Conservation (phyloP, 768 basidiomycete genomes). For the Collybiopsis confluens region DNA sequence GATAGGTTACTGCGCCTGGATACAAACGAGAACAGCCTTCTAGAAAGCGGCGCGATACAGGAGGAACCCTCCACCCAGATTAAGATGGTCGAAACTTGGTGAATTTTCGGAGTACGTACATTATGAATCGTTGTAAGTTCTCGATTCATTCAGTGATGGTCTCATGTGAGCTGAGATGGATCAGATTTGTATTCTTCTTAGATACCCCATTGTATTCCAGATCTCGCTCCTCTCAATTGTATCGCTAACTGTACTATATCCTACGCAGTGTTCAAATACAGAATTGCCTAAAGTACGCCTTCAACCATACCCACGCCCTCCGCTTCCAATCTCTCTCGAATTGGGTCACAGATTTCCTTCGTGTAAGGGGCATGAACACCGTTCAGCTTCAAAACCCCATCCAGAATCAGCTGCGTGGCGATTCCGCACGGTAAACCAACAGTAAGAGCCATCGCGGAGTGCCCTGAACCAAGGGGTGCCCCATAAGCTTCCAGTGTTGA, state of each 20-base stretch:
- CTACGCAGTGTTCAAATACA: not conserved
- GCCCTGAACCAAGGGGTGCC: conserved; percentile 49
- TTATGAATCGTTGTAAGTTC: too few relatives aligned
- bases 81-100: too few relatives aligned
- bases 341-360: conserved; percentile 76
- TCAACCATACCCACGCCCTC: conserved; percentile 77
- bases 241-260: not conserved
- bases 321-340: conserved; percentile 60
- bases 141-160: too few relatives aligned
- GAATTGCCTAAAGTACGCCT: conserved; percentile 15
- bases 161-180: too few relatives aligned
- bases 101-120: too few relatives aligned
- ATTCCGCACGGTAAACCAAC: conserved; percentile 95
- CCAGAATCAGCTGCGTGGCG: conserved; percentile 86
- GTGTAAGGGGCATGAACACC: conserved; percentile 88
- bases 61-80: too few relatives aligned
- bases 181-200: too few relatives aligned
- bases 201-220: too few relatives aligned
- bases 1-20: too few relatives aligned
- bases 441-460: conserved; percentile 87
- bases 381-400: conserved; percentile 72
- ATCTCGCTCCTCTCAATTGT: too few relatives aligned
- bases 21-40: too few relatives aligned
- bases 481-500: conserved; percentile 92
- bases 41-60: too few relatives aligned